Conservation (phyloP, 164 flowering plant species). For the Magnolia kwangsiensis region DNA sequence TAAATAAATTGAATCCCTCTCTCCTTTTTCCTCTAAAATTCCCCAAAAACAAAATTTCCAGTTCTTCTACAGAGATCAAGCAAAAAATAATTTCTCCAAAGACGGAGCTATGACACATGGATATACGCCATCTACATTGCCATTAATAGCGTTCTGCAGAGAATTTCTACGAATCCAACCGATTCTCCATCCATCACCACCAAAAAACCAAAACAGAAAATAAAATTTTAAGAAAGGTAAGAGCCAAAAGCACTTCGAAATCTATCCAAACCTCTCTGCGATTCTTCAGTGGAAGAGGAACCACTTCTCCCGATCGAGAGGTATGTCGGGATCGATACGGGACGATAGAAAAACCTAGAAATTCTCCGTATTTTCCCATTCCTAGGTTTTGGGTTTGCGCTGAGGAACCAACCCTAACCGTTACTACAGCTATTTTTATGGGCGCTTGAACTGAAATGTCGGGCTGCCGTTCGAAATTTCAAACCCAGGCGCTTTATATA, state of each 20-base stretch:
- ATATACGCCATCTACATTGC: background rate
- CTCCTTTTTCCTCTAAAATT: background rate
- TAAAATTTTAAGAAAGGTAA: background rate
- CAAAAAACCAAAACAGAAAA: background rate
- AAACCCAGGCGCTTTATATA: background rate
- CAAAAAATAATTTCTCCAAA: background rate
- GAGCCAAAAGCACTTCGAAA: background rate
- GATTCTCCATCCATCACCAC: background rate
- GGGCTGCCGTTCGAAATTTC: background rate
- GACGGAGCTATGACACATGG: background rate
- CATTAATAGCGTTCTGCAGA: background rate
- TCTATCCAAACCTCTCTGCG: background rate
- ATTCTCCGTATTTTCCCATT: background rate
- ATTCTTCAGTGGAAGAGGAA: background rate
- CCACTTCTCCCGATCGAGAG: background rate
- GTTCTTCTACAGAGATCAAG: background rate
- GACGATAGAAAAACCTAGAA: background rate
- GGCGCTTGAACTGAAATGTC: background rate
- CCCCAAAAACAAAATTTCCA: background rate
- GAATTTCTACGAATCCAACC: background rate
- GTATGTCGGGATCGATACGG: background rate
- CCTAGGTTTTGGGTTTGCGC: background rate
- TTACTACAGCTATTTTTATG: background rate
- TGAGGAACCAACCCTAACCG: background rate
- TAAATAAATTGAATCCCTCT: background rate